Evolutionary conservation across 1,284 basidiomycete species (phyloP), one percentile per base, ranked within the genome.

Genomic region (Puccinia triticina): DNA sequence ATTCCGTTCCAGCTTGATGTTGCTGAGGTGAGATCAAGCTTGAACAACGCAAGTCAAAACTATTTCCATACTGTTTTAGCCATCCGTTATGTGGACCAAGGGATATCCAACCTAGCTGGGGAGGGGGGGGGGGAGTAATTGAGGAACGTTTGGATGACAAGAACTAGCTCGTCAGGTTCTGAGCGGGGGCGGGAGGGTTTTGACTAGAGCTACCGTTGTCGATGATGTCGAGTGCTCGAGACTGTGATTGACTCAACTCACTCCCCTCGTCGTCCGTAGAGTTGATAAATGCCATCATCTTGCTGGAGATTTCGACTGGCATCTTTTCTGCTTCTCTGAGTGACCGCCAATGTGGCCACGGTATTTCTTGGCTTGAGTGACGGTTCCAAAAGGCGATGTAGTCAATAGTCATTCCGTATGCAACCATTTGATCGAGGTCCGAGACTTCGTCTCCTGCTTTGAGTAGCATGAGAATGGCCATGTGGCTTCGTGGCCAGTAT

Each of bases 1-100:
- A 43, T 43, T 69, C 7, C 40, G 66, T 23, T 69, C 34, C 21
- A 69, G 66, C n/a, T 69, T 69, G 34, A 69, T 37, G 23, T 69
- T 69, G 34, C 40, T 11, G 2, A 69, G n/a, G 66, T 69, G 66
- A 10, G 40, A 11, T 69, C 37, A 12, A 69, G 66, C 66, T 21
- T 18, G 66, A n/a, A 8, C 21, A 3, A 69, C 18, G 34, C n/a
- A 69, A 46, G 66, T 18, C n/a, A 69, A n/a, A 7, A 69, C 66
- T 43, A 69, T 14, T 43, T 69, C 16, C 23, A 69, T 21, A 23
- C 66, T 37, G 32, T 64, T 5, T 32, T 64, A 14, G 23, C 66
- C 66, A 37, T 23, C 21, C 2, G 34, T 69, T 10, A 69, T 40
- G 34, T 64, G 61, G n/a, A n/a, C n/a, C n/a, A n/a, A n/a, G n/a